Conservation (phyloP, 495 filamentous ascomycete genomes). For the Bacidia gigantensis region DNA sequence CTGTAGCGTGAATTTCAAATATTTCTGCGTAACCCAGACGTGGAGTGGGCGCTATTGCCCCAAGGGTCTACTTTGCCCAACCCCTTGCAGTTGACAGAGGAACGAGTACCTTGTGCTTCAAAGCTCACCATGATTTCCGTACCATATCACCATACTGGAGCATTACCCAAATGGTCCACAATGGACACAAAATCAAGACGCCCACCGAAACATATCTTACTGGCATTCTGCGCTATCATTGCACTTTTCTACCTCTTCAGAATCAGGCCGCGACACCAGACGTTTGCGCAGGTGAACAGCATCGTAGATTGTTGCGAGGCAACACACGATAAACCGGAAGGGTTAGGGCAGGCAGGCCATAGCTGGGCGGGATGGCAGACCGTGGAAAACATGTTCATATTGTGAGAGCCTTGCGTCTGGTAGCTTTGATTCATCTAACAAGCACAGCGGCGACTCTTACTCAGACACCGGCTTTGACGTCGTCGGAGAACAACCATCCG, state of each 20-base stretch:
- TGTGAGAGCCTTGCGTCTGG: not conserved
- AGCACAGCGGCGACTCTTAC: conserved; percentile 38
- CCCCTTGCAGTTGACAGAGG: no score
- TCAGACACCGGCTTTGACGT: conserved; percentile 51
- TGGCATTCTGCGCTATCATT: not conserved
- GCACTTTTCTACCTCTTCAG: not conserved
- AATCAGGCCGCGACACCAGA: not conserved
- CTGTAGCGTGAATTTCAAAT: no score
- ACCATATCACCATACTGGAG: not conserved
- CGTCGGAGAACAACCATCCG: conserved; percentile 40
- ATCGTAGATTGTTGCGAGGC: not conserved
- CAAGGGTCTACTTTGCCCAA: no score
- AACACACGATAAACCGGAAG: not conserved
- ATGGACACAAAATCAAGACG: not conserved
- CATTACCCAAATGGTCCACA: not conserved
- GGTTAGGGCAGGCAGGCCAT: not conserved
- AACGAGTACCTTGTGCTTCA: no score
- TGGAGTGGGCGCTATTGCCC: no score
- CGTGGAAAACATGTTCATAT: not conserved
- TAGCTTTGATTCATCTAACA: not conserved
- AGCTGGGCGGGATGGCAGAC: not conserved
- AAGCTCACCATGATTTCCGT: not conserved
- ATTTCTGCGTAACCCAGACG: no score
- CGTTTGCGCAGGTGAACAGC: not conserved
- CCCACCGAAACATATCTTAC: not conserved